Percentiles rank a stretch among this genome's conserved stretches.
phyloP scores from a whole-genome alignment of 2,329 filamentous ascomycete species.

The Hypoxylon sp. region DNA sequence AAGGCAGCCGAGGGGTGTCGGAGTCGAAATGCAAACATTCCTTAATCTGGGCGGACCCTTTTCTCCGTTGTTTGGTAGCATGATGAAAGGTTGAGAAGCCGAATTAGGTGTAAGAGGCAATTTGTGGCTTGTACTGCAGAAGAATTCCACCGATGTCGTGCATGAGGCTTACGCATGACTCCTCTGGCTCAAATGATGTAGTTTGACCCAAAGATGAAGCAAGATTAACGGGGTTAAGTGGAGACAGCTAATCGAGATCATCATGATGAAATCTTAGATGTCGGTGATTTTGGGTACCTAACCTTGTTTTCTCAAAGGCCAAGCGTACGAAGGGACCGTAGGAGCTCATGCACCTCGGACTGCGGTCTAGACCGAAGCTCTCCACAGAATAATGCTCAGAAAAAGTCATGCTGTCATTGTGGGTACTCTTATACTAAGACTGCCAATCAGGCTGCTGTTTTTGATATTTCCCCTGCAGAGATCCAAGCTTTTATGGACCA shows the following conservation, averaged over 20 bases:
- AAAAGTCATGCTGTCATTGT: conserved; percentile 47
- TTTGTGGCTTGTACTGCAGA: conserved; percentile 26
- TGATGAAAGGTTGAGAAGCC: not conserved
- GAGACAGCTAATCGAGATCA: conserved; percentile 37
- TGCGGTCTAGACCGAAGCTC: conserved; percentile 19
- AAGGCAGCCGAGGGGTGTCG: not conserved
- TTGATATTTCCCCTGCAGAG: conserved; percentile 36
- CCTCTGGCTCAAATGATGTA: conserved; percentile 10
- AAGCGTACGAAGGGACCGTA: not conserved
- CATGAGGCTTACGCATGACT: conserved; percentile 28
- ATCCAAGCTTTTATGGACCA: conserved; percentile 21
- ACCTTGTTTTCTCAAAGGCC: conserved; percentile 9
- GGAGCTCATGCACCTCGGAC: not conserved
- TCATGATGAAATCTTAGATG: conserved; percentile 34
- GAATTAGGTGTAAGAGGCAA: conserved; percentile 3
- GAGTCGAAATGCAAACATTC: not conserved
- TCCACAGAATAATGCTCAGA: conserved; percentile 33
- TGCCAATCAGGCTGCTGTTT: conserved; percentile 24
- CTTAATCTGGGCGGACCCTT: conserved; percentile 16
- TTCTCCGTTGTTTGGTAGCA: conserved; percentile 17
- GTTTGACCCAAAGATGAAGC: conserved; percentile 27
- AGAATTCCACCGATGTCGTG: not conserved
- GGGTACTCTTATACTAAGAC: conserved; percentile 1
- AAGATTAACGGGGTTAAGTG: conserved; percentile 19
- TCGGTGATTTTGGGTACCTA: not conserved